Conservation (phyloP, 2,329 filamentous ascomycete genomes). For the Cladorrhinum sp. region DNA sequence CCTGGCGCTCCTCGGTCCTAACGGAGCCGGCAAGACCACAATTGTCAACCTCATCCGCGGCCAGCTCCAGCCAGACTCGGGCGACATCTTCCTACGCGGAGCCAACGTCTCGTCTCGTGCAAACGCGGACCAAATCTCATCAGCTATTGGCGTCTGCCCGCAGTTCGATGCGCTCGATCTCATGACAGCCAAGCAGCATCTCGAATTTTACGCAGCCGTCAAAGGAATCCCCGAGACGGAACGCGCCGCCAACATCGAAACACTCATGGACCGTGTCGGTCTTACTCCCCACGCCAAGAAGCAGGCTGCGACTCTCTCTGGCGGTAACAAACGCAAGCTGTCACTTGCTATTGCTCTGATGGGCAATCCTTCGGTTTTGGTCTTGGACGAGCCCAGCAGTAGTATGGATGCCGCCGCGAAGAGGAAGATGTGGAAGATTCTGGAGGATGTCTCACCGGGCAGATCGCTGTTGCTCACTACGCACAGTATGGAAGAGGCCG, state of each 20-base stretch:
- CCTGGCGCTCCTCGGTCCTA: constrained; percentile 72
- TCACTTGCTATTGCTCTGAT: constrained; percentile 71
- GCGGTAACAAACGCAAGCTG: constrained; percentile 75
- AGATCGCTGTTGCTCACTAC: constrained; percentile 70
- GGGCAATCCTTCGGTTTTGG: constrained; percentile 68
- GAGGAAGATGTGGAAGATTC: constrained; percentile 71
- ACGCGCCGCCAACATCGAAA: constrained; percentile 59
- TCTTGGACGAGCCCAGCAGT: constrained; percentile 71
- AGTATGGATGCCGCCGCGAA: constrained; percentile 74
- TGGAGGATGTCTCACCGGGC: constrained; percentile 59
- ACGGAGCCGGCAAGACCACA: constrained; percentile 73
- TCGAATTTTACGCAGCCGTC: constrained; percentile 69
- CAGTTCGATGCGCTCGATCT: constrained; percentile 71
- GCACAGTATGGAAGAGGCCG: constrained; percentile 79
- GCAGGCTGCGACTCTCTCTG: constrained; percentile 66
- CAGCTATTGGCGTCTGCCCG: constrained; percentile 64
- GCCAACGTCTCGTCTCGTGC: constrained; percentile 60
- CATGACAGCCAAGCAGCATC: constrained; percentile 70
- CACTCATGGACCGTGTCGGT: constrained; percentile 64
- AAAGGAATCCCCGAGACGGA: constrained; percentile 57
- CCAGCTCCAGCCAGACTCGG: constrained; percentile 63
- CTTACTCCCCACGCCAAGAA: constrained; percentile 58
- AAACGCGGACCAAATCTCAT: constrained; percentile 32
- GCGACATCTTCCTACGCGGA: constrained; percentile 67
- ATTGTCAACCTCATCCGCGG: constrained; percentile 70